Evolutionary conservation across 129 eudicot genomes (phyloP).

Genomic region (Escallonia rubra): DNA sequence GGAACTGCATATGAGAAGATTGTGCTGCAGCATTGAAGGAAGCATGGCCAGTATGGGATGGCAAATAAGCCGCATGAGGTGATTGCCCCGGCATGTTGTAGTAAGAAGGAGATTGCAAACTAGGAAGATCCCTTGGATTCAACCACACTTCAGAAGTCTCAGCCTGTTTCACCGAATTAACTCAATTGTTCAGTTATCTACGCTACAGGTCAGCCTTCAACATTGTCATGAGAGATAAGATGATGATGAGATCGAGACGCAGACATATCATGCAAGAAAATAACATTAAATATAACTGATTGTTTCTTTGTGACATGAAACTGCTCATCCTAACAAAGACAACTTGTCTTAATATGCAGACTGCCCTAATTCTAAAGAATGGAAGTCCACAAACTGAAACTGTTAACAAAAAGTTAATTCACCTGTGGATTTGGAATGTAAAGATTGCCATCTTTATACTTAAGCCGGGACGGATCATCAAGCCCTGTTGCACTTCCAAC

Average conservation of each 20-base stretch:
- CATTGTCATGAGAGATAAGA: neutral
- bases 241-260: neutral
- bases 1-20: slow-evolving; percentile 85
- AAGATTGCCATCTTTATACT: slow-evolving; percentile 81
- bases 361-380: neutral
- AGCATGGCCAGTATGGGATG: slow-evolving; percentile 75
- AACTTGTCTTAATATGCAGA: neutral
- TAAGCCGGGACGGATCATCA: slow-evolving; percentile 74
- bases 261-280: neutral
- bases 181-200: too few species aligned
- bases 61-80: slow-evolving; percentile 72
- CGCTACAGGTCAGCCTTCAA: too few species aligned
- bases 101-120: slow-evolving; percentile 75
- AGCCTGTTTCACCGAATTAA: slow-evolving; percentile 30
- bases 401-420: neutral
- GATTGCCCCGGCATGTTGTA: slow-evolving; percentile 83
- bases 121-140: slow-evolving; percentile 71
- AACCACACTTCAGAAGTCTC: slow-evolving; percentile 97
- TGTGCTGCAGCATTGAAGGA: slow-evolving; percentile 74
- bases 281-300: neutral
- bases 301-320: too few species aligned
- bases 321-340: neutral
- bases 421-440: slow-evolving; percentile 93
- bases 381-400: neutral
- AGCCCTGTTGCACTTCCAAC: slow-evolving; percentile 64